Percentiles rank a stretch among this genome's conserved stretches.
phyloP scores from a whole-genome alignment of 2,329 filamentous ascomycete genomes.

The Claviceps monticola region DNA sequence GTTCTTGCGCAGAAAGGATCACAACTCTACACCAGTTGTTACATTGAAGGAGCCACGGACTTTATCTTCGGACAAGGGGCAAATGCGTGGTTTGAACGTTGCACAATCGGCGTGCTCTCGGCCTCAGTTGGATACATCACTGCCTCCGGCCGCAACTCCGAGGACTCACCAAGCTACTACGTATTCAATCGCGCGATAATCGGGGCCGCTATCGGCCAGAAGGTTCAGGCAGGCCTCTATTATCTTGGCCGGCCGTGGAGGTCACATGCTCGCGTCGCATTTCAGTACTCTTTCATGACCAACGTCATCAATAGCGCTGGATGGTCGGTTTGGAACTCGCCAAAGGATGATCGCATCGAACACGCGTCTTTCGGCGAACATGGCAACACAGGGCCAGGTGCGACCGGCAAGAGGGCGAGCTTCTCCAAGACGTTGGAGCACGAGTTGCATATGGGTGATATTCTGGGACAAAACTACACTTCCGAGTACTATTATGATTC shows the following conservation, averaged over 20 bases:
- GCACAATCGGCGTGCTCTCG: constrained; percentile 8
- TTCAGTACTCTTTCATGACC: neutral
- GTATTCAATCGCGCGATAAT: neutral
- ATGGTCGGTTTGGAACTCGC: neutral
- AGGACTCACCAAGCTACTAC: neutral
- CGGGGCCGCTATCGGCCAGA: neutral
- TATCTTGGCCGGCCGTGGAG: constrained; percentile 1
- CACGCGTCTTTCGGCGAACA: neutral
- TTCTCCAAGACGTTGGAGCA: neutral
- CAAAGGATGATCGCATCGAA: neutral
- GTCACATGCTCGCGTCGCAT: neutral
- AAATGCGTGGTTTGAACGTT: constrained; percentile 27
- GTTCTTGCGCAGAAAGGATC: constrained; percentile 29
- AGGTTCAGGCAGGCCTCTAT: neutral
- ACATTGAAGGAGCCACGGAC: constrained; percentile 33
- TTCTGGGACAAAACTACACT: neutral
- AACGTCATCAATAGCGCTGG: neutral
- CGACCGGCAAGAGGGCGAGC: neutral
- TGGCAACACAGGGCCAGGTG: neutral
- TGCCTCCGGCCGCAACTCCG: neutral
- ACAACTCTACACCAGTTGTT: constrained; percentile 30
- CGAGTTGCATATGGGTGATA: neutral
- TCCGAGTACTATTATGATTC: neutral
- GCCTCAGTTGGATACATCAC: neutral
- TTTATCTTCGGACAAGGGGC: constrained; percentile 24